Evolutionary conservation across 2,329 filamentous ascomycete genomes (phyloP).

Genomic region (Calonectria ilicicola): DNA sequence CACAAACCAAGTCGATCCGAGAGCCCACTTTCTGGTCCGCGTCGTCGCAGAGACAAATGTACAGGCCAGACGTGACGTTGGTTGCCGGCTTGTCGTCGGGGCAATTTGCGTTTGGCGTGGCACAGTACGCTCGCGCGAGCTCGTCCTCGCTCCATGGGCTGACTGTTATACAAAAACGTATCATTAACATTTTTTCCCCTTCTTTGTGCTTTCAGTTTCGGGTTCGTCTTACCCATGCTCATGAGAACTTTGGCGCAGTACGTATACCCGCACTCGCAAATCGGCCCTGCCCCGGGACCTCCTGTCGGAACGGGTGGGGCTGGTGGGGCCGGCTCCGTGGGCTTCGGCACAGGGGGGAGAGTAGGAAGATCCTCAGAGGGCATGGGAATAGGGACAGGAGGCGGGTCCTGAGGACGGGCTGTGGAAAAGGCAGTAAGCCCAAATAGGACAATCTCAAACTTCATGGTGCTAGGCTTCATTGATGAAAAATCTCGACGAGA

Average conservation of each 20-base stretch:
- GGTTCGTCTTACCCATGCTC: conserved; percentile 47
- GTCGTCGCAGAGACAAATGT: conserved; percentile 53
- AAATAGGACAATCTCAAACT: conserved; percentile 35
- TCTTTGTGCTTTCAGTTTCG: background rate
- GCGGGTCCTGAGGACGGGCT: conserved; percentile 40
- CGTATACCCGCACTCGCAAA: conserved; percentile 56
- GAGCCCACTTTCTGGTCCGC: conserved; percentile 48
- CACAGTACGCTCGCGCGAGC: conserved; percentile 51
- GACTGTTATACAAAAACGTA: conserved; percentile 33
- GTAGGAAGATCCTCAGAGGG: conserved; percentile 31
- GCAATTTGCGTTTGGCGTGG: conserved; percentile 51
- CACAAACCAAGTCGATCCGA: conserved; percentile 52
- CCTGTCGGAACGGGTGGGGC: conserved; percentile 35
- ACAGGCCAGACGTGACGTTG: conserved; percentile 49
- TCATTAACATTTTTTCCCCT: conserved; percentile 2
- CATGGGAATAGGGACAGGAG: conserved; percentile 25
- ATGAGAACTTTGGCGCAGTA: conserved; percentile 55
- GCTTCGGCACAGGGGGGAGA: conserved; percentile 38
- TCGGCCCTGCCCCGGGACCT: conserved; percentile 44
- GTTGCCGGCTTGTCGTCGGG: conserved; percentile 44
- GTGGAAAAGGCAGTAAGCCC: conserved; percentile 37
- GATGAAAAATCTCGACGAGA: background rate
- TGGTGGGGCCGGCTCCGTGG: conserved; percentile 34
- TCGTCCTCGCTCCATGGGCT: conserved; percentile 50
- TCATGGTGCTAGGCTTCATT: conserved; percentile 37